These are phyloP conservation scores for Solanum etuberosum DNA, from an alignment of 257 asterid species.

Conservation along the genomic window DNA sequence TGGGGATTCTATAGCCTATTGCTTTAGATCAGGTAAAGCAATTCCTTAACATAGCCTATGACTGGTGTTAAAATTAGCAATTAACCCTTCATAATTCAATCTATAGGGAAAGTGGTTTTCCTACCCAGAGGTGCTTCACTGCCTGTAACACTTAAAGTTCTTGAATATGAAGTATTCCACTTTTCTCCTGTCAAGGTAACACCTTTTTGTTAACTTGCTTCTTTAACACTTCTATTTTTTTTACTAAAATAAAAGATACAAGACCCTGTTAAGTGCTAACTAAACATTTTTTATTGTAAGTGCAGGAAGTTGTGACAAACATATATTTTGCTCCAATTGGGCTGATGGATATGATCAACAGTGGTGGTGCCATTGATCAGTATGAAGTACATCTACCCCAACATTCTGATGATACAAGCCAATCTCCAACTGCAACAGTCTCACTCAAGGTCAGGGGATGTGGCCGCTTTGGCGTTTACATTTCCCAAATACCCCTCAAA, in stretches of 20 bases:
- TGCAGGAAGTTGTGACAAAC: constrained; percentile 40
- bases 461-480: constrained; percentile 71
- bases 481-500: constrained; percentile 52
- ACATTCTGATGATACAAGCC: constrained; percentile 8
- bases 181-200: constrained; percentile 79
- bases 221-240: background rate
- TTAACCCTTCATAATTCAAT: background rate
- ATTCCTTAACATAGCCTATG: background rate
- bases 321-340: constrained; percentile 80
- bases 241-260: background rate
- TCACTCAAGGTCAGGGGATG: constrained; percentile 62
- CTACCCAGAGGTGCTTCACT: constrained; percentile 70
- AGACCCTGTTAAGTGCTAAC: no score
- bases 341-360: constrained; percentile 77
- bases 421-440: constrained; percentile 32
- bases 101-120: constrained; percentile 37
- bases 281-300: background rate
- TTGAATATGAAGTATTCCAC: constrained; percentile 86
- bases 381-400: constrained; percentile 30
- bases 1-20: constrained; percentile 63
- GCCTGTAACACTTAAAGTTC: constrained; percentile 76
- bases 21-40: constrained; percentile 42
- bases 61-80: no score
- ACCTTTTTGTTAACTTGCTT: background rate
- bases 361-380: constrained; percentile 75